Base-by-base conservation (phyloP, 768 basidiomycete genomes). In the Pholiota microspora region DNA sequence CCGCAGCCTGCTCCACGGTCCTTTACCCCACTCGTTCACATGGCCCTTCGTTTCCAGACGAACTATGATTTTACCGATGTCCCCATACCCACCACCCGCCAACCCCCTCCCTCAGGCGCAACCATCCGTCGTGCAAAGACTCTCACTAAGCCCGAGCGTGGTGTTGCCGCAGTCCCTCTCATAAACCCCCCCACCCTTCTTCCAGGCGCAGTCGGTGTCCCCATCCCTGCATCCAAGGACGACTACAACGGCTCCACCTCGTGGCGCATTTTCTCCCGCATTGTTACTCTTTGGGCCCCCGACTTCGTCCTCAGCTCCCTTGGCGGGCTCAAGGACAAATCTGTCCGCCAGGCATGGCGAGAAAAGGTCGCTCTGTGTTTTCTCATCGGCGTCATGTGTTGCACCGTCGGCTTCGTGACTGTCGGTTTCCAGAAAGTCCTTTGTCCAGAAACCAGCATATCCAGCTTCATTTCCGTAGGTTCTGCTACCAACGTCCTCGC, bases 281-380 rank as follows among this genome's bases (percentile, higher is more conserved):
- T 90, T 40, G 77, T 89, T 68, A 94, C 95, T 5, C 94, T 89
- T 67, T 98, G 94, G 94, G 95, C 92, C 1, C 94, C 95, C 23
- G 78, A 82, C 44, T 79, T 88, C 64, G 70, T 93, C 21, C 81
- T 98, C 53, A 71, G 80, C 21, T 82, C 85, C 2, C 35, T 93
- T 9, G 90, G 89, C 54, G 91, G 93, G 42, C 77, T 98, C 67
- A 88, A 82, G 66, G 93, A 95, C 70, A 80, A 81, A 62, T 77
- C 82, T 32, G 78, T 82, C 50, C 77, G 85, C 57, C 92, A 97
- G 69, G 97, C 97, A 1, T 99, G 97, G 97, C 84, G 95, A 66
- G 97, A 99, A 72, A 99, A 98, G 77, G 86, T 96, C 54, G 84
- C 94, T 5, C 77, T 99, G 3, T 98, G 95, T 71, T 85, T 90